Evolutionary conservation across 495 filamentous ascomycete genomes (phyloP).

Genomic region (Bacidia gigantensis): DNA sequence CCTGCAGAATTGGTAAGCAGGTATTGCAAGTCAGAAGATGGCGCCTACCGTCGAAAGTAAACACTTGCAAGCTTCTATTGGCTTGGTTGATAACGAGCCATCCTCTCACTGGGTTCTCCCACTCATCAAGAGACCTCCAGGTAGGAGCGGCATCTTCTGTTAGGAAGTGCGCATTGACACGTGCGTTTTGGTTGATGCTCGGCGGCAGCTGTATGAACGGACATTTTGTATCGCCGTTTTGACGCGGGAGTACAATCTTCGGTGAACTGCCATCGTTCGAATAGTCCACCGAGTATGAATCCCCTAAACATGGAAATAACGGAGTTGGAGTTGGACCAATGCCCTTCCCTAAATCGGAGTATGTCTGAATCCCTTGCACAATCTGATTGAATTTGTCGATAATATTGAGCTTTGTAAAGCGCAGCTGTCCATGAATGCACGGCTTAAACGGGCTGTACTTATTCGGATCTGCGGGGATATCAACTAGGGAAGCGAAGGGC

Average conservation of each 20-base stretch:
- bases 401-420: conserved; percentile 33
- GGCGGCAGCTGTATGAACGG: conserved; percentile 34
- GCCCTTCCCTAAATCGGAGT: conserved; percentile 8
- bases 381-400: conserved; percentile 39
- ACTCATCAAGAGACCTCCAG: conserved; percentile 18
- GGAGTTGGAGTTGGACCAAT: neutral
- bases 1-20: neutral
- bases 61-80: conserved; percentile 32
- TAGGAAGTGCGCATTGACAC: conserved; percentile 30
- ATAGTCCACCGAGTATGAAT: neutral
- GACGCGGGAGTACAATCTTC: neutral
- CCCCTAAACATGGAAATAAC: neutral
- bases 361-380: conserved; percentile 18
- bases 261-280: neutral
- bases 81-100: conserved; percentile 41
- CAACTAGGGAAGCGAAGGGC: neutral
- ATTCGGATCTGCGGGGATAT: neutral
- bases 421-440: conserved; percentile 33
- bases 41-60: conserved; percentile 27
- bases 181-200: conserved; percentile 34
- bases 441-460: conserved; percentile 26
- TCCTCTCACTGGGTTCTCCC: conserved; percentile 40
- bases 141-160: conserved; percentile 4
- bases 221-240: conserved; percentile 6
- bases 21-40: neutral